Percentiles rank a stretch among this genome's conserved stretches.
These are phyloP conservation scores for Jasminum sambac DNA, from an alignment of 257 asterid genomes.

Conservation along the genomic window DNA sequence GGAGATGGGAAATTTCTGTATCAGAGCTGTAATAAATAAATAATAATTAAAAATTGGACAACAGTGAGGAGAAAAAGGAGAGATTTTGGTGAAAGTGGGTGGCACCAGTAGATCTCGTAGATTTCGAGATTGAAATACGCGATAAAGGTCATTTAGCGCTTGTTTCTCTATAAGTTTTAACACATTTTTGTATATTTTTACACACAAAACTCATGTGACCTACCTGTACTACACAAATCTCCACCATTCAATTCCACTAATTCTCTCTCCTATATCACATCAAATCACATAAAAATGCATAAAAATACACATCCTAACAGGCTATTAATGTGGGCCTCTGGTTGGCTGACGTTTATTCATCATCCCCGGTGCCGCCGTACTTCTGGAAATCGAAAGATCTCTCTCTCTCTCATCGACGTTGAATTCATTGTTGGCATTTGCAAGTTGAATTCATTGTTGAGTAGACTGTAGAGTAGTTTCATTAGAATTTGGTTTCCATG, in stretches of 20 bases:
- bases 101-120: conserved; percentile 13
- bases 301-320: too few species aligned
- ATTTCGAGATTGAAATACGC: conserved; percentile 1
- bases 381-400: too few species aligned
- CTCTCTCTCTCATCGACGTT: background rate
- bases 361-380: background rate
- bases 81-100: conserved; percentile 18
- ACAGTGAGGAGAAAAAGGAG: conserved; percentile 7
- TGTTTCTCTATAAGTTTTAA: too few species aligned
- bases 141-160: too few species aligned
- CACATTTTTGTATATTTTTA: too few species aligned
- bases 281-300: too few species aligned
- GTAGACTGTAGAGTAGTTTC: too few species aligned
- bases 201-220: too few species aligned
- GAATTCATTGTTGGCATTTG: background rate
- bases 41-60: background rate
- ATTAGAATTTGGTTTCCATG: background rate
- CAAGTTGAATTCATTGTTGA: background rate
- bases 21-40: background rate
- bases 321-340: too few species aligned
- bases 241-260: too few species aligned
- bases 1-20: background rate
- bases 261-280: too few species aligned
- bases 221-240: too few species aligned
- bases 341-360: background rate